Conservation (phyloP, 2,329 filamentous ascomycete genomes). For the Juglanconis oblonga region DNA sequence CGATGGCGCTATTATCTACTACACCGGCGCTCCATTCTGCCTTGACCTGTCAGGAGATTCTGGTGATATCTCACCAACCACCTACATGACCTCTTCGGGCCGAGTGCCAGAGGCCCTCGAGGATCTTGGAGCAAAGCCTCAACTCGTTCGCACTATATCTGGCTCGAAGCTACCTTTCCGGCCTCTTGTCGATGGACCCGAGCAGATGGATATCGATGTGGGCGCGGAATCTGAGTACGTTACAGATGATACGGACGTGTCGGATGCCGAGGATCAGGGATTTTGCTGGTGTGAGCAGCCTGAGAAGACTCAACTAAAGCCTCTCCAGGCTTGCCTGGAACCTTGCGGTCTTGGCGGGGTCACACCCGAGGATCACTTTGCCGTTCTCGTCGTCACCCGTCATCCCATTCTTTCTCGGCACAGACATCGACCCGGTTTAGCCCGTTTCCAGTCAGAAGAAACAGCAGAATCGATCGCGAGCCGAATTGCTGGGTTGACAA, state of each 20-base stretch:
- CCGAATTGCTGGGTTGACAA: conserved; percentile 41
- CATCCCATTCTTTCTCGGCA: conserved; percentile 32
- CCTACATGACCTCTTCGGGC: conserved; percentile 46
- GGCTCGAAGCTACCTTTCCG: conserved; percentile 48
- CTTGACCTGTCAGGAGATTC: conserved; percentile 73
- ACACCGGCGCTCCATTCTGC: conserved; percentile 75
- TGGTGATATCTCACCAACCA: conserved; percentile 44
- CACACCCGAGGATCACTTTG: conserved; percentile 62
- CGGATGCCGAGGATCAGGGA: conserved; percentile 40
- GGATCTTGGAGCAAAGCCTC: conserved; percentile 22
- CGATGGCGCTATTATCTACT: conserved; percentile 79
- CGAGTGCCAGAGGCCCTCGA: conserved; percentile 31
- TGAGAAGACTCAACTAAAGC: conserved; percentile 35
- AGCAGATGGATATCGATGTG: conserved; percentile 23
- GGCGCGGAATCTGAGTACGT: conserved; percentile 30
- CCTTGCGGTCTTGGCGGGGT: conserved; percentile 59
- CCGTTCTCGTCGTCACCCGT: conserved; percentile 51
- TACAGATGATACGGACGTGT: conserved; percentile 29
- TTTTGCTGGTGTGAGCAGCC: conserved; percentile 44
- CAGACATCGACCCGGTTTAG: not conserved
- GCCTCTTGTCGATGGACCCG: conserved; percentile 43
- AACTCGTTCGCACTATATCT: conserved; percentile 42
- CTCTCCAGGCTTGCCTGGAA: conserved; percentile 52
- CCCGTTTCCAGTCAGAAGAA: conserved; percentile 23
- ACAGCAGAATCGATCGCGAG: conserved; percentile 39